A percentile compares a stretch with the other conserved stretches of the same genome.
Conservation (phyloP, 2,329 filamentous ascomycete species). For the Ophiocordyceps robertsii region DNA sequence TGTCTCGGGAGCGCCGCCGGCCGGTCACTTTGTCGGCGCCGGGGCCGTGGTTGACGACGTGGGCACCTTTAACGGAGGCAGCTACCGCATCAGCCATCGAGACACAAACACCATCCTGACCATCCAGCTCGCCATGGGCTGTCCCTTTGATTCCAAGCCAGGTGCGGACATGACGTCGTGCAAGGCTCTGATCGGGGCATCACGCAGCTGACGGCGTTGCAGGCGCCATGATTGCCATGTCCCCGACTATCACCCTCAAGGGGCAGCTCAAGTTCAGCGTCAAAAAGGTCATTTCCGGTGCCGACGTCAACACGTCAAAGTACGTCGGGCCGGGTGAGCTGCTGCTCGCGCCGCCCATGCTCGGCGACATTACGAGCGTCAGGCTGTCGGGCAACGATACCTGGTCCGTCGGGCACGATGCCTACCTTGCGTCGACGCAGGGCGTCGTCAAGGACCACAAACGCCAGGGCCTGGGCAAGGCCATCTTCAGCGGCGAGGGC, state of each 20-base stretch:
- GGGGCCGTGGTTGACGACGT: constrained; percentile 60
- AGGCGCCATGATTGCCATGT: constrained; percentile 93
- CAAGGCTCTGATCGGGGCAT: background rate
- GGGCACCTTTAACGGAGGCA: constrained; percentile 94
- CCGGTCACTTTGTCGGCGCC: constrained; percentile 50
- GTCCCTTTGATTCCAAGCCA: constrained; percentile 68
- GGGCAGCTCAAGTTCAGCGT: constrained; percentile 74
- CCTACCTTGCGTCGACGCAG: constrained; percentile 74
- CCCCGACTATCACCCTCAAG: constrained; percentile 70
- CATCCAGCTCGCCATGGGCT: constrained; percentile 78
- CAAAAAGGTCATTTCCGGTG: constrained; percentile 80
- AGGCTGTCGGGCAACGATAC: constrained; percentile 56
- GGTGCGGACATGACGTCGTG: constrained; percentile 27
- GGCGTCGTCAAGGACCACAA: constrained; percentile 84
- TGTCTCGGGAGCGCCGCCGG: constrained; percentile 24
- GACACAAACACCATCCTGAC: constrained; percentile 86
- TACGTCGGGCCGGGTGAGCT: constrained; percentile 88
- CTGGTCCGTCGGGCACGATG: constrained; percentile 80
- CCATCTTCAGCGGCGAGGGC: constrained; percentile 88
- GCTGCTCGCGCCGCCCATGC: constrained; percentile 61
- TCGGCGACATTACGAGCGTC: constrained; percentile 79
- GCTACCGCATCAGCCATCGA: constrained; percentile 83
- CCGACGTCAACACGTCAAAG: constrained; percentile 63
- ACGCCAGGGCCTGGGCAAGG: constrained; percentile 73
- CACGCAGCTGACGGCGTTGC: background rate